Conservation (phyloP, 805 yeast genomes). For the Cyberlindnera euphorbiae region DNA sequence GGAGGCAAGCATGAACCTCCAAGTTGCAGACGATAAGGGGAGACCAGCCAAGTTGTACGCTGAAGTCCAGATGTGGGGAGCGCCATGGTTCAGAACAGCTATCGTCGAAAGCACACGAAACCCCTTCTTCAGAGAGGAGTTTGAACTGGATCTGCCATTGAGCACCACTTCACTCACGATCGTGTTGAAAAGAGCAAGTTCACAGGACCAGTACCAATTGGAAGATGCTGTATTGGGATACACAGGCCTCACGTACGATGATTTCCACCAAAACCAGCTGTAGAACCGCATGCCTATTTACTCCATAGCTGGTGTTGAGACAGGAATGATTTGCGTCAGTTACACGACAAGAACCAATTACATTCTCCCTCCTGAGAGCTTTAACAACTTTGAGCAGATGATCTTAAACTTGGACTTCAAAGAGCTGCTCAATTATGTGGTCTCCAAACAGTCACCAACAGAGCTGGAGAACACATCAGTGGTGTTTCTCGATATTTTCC, state of each 20-base stretch:
- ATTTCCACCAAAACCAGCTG: slow-evolving; percentile 17
- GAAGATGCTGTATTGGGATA: slow-evolving; percentile 34
- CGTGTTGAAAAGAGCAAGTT: slow-evolving; percentile 34
- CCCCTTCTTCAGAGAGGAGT: slow-evolving; percentile 85
- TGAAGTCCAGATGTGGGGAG: slow-evolving; percentile 68
- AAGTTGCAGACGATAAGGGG: neutral
- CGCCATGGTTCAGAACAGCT: slow-evolving; percentile 77
- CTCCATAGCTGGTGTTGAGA: slow-evolving; percentile 35
- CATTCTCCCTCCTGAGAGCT: slow-evolving; percentile 56
- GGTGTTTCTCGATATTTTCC: slow-evolving; percentile 69
- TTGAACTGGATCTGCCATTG: slow-evolving; percentile 53
- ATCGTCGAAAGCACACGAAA: slow-evolving; percentile 42
- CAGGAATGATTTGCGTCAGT: slow-evolving; percentile 56
- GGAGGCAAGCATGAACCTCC: slow-evolving; percentile 53
- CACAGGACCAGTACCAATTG: slow-evolving; percentile 7
- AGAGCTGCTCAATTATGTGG: slow-evolving; percentile 43
- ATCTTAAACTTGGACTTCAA: slow-evolving; percentile 48
- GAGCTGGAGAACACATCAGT: slow-evolving; percentile 51
- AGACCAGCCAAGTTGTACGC: slow-evolving; percentile 43
- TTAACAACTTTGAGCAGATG: slow-evolving; percentile 58
- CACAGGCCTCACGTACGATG: slow-evolving; percentile 7
- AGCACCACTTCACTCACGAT: slow-evolving; percentile 48
- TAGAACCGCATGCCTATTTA: slow-evolving; percentile 38
- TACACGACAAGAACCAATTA: slow-evolving; percentile 48
- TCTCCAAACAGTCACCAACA: slow-evolving; percentile 26